phyloP scores from a whole-genome alignment of 306 rosid species.

The Benincasa hispida region DNA sequence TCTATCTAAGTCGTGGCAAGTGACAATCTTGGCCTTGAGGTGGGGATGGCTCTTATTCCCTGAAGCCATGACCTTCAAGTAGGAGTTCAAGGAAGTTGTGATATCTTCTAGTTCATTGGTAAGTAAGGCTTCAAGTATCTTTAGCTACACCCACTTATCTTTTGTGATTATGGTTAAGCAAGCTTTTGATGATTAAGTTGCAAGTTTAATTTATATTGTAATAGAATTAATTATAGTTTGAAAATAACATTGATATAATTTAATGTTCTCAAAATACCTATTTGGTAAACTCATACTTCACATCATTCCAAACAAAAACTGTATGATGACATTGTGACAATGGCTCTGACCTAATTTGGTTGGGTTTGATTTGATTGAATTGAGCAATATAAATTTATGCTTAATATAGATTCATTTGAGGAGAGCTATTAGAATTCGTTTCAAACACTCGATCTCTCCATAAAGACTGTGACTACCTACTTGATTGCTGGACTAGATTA shows the following conservation, averaged over 20 bases:
- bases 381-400: background rate
- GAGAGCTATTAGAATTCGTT: background rate
- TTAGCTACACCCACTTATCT: background rate
- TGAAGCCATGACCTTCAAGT: background rate
- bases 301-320: background rate
- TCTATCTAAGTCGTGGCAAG: background rate
- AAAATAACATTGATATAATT: background rate
- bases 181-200: background rate
- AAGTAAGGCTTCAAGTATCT: too few species aligned
- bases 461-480: background rate
- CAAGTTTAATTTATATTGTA: too few species aligned
- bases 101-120: background rate
- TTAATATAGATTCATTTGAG: background rate
- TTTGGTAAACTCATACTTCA: background rate
- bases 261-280: background rate
- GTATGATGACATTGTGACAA: background rate
- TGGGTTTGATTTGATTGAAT: background rate
- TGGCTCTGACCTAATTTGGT: background rate
- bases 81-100: background rate
- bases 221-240: background rate
- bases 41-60: background rate
- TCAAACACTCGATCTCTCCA: background rate
- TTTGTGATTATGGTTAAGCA: background rate
- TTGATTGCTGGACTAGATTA: background rate
- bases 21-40: background rate